Percentiles rank a stretch among this genome's conserved stretches.
Conservation (phyloP, 2,329 filamentous ascomycete species). For the Ceratocystis destructans region DNA sequence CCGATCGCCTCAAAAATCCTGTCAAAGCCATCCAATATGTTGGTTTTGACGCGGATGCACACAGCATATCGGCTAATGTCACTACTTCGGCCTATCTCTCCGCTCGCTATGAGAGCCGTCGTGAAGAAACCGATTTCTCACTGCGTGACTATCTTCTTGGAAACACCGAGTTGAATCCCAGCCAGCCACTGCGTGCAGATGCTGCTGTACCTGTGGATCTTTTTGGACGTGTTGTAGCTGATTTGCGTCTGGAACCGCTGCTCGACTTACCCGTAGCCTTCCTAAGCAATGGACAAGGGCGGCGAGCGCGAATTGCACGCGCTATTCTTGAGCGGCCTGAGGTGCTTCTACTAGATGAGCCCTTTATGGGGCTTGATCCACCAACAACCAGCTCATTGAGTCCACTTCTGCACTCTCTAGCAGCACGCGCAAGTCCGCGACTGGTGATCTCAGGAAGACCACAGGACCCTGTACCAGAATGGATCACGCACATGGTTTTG, state of each 20-base stretch:
- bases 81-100: slow-evolving; percentile 69
- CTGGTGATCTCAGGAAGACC: slow-evolving; percentile 67
- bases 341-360: slow-evolving; percentile 76
- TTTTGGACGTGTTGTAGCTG: slow-evolving; percentile 49
- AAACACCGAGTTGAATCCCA: slow-evolving; percentile 68
- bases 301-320: slow-evolving; percentile 75
- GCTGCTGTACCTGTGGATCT: slow-evolving; percentile 36
- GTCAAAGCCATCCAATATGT: slow-evolving; percentile 70
- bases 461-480: slow-evolving; percentile 75
- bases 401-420: slow-evolving; percentile 53
- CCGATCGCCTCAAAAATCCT: slow-evolving; percentile 42
- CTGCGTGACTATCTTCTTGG: slow-evolving; percentile 68
- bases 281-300: slow-evolving; percentile 84
- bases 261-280: slow-evolving; percentile 74
- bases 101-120: slow-evolving; percentile 75
- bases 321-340: slow-evolving; percentile 68
- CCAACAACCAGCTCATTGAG: slow-evolving; percentile 61
- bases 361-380: slow-evolving; percentile 92
- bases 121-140: slow-evolving; percentile 79
- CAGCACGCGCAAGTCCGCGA: slow-evolving; percentile 51
- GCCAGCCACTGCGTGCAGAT: slow-evolving; percentile 32
- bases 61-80: slow-evolving; percentile 38
- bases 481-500: slow-evolving; percentile 75
- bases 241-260: slow-evolving; percentile 55
- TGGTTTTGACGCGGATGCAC: slow-evolving; percentile 67